These are phyloP conservation scores for Rhizopogon vulgaris DNA, from an alignment of 768 basidiomycete species.

Conservation along the genomic window DNA sequence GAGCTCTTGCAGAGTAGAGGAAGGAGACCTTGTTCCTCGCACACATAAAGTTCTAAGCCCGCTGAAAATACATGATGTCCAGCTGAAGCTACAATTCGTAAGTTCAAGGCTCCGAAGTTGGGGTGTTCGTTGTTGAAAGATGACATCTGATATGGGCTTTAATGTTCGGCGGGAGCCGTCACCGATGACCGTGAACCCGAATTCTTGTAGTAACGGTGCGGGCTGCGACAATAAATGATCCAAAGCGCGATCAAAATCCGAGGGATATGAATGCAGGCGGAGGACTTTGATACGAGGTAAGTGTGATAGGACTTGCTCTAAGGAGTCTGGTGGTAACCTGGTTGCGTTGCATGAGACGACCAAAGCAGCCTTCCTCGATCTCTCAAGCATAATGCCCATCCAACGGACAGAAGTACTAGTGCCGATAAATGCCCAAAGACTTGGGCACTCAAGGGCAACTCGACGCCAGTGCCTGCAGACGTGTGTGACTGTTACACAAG, in stretches of 20 bases:
- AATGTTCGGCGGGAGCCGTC: slow-evolving; percentile 12
- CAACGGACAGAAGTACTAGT: slow-evolving; percentile 26
- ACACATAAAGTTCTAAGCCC: slow-evolving; percentile 29
- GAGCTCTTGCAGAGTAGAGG: slow-evolving; percentile 18
- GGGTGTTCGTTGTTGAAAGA: slow-evolving; percentile 28
- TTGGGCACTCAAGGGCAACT: too few relatives aligned
- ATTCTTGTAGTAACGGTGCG: slow-evolving; percentile 30
- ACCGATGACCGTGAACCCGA: slow-evolving; percentile 18
- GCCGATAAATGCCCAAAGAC: too few relatives aligned
- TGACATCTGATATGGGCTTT: slow-evolving; percentile 17
- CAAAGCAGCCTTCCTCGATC: slow-evolving; percentile 27
- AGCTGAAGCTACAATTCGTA: slow-evolving; percentile 26
- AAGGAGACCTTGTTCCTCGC: slow-evolving; percentile 11
- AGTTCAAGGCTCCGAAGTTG: slow-evolving; percentile 32
- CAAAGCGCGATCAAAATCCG: slow-evolving; percentile 13
- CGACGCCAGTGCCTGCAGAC: too few relatives aligned
- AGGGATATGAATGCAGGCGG: slow-evolving; percentile 17
- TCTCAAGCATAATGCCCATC: slow-evolving; percentile 20
- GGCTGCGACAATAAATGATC: slow-evolving; percentile 10
- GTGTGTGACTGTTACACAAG: slow-evolving; percentile 5
- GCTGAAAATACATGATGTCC: slow-evolving; percentile 29
- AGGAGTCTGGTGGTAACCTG: slow-evolving; percentile 19
- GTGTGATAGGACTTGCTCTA: slow-evolving; percentile 27
- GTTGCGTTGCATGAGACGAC: slow-evolving; percentile 22
- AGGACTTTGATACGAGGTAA: slow-evolving; percentile 29